A percentile compares a stretch with the other conserved stretches of the same genome.
Conservation (phyloP, 306 rosid genomes). For the Mimosa pudica region DNA sequence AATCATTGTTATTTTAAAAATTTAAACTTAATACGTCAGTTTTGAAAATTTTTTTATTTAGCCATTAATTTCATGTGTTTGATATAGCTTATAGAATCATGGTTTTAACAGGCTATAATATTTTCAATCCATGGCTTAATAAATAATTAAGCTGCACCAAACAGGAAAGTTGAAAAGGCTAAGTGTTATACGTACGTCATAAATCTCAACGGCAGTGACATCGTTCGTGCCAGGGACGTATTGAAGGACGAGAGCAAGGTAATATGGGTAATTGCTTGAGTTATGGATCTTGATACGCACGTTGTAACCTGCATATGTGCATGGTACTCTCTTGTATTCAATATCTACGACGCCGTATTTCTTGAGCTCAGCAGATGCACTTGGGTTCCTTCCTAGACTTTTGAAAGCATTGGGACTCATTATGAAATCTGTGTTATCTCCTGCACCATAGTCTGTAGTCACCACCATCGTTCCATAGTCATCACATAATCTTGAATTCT, state of each 20-base stretch:
- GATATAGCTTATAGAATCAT: no score
- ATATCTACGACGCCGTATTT: neutral
- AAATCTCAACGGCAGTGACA: neutral
- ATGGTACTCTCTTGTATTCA: neutral
- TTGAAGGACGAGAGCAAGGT: neutral
- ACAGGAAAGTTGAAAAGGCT: neutral
- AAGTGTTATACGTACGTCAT: neutral
- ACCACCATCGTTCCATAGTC: neutral
- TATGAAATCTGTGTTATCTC: neutral
- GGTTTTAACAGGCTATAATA: no score
- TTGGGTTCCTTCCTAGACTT: neutral
- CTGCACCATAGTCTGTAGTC: neutral
- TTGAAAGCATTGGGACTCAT: neutral
- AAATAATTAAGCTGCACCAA: no score
- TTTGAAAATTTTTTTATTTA: no score
- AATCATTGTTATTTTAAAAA: no score
- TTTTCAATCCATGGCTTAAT: no score
- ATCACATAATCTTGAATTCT: neutral
- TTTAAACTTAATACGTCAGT: no score
- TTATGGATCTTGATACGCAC: neutral
- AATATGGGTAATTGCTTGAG: neutral
- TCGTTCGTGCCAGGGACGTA: neutral
- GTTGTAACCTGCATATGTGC: neutral
- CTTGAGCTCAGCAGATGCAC: neutral
- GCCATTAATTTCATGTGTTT: no score